phyloP scores from a whole-genome alignment of 2,329 filamentous ascomycete genomes.

The Aureobasidium zeae region DNA sequence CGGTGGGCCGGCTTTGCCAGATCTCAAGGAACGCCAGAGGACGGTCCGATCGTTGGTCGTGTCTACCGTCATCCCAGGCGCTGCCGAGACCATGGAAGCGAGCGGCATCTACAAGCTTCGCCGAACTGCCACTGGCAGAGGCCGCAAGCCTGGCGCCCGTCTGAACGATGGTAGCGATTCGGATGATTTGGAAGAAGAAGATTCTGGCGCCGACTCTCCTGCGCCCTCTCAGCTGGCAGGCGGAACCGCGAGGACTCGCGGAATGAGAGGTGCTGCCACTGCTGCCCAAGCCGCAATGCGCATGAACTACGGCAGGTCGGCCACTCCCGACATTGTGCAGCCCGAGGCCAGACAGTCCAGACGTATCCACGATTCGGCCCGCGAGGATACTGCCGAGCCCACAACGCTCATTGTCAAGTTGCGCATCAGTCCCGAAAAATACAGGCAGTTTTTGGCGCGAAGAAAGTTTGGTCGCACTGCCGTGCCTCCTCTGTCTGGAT shows the following conservation, averaged over 20 bases:
- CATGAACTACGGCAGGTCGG: constrained; percentile 64
- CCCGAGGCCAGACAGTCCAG: constrained; percentile 61
- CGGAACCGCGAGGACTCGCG: constrained; percentile 70
- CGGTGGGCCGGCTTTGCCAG: constrained; percentile 86
- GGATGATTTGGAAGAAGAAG: constrained; percentile 86
- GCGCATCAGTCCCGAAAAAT: constrained; percentile 60
- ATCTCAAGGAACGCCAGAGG: constrained; percentile 86
- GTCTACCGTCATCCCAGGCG: constrained; percentile 83
- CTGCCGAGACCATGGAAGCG: constrained; percentile 68
- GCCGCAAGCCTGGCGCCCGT: constrained; percentile 48
- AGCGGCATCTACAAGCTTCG: constrained; percentile 71
- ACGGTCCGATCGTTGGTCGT: constrained; percentile 89
- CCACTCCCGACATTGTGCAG: constrained; percentile 77
- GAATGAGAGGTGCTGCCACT: constrained; percentile 79
- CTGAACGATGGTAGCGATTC: constrained; percentile 58
- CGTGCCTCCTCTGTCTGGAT: constrained; percentile 25
- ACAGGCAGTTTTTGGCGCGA: constrained; percentile 56
- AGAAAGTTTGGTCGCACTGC: constrained; percentile 34
- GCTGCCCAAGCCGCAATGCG: constrained; percentile 80
- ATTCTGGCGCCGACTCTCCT: constrained; percentile 78
- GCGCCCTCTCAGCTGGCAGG: constrained; percentile 55
- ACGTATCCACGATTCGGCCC: constrained; percentile 50
- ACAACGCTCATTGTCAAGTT: constrained; percentile 66
- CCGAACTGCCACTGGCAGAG: constrained; percentile 32
- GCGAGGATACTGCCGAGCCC: constrained; percentile 80